A percentile compares a stretch with the other conserved stretches of the same genome.
Evolutionary conservation across 495 filamentous ascomycete species (phyloP).

Genomic region (Glonium stellatum): DNA sequence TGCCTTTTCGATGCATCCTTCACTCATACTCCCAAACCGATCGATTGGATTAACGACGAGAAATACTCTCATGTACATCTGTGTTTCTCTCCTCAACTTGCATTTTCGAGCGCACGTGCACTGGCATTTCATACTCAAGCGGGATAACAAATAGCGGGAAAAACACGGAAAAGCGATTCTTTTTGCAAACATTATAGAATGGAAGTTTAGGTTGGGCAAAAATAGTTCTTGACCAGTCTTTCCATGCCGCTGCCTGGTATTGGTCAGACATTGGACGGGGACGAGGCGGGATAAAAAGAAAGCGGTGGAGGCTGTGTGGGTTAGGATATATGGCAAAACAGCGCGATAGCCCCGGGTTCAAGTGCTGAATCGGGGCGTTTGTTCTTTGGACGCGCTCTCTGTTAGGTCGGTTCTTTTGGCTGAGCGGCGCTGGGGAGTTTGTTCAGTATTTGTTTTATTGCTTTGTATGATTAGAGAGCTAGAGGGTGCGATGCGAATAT

Average conservation of each 20-base stretch:
- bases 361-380: conserved; percentile 7
- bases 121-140: no score
- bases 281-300: background rate
- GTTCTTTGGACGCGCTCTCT: background rate
- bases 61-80: no score
- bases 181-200: no score
- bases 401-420: no score
- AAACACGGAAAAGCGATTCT: no score
- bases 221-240: no score
- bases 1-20: no score
- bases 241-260: no score
- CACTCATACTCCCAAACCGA: no score
- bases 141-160: no score
- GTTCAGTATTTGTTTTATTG: background rate
- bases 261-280: background rate
- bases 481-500: background rate
- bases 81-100: background rate
- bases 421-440: background rate
- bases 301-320: background rate
- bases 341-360: background rate
- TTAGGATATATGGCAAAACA: background rate
- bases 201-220: background rate
- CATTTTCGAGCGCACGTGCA: no score
- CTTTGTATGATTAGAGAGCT: background rate
- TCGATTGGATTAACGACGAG: no score